Evolutionary conservation across 257 asterid species (phyloP).

Genomic region (Leonotis leonurus): DNA sequence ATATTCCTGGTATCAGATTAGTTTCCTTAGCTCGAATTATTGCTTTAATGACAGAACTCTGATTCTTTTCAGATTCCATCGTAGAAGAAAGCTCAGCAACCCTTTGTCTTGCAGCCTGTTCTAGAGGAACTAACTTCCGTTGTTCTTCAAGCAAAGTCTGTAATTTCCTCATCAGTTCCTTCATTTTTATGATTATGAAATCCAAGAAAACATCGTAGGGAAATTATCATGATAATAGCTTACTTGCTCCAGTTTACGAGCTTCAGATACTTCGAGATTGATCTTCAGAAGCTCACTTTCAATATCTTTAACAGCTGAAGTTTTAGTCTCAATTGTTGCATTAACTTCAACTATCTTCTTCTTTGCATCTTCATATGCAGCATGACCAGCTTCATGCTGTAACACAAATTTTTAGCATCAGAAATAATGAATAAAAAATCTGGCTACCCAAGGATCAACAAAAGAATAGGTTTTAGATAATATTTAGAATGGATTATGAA

Average conservation of each 20-base stretch:
- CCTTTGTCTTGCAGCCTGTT: constrained; percentile 83
- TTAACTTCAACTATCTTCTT: constrained; percentile 57
- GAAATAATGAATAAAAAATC: neutral
- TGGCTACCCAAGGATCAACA: neutral
- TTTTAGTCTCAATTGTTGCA: constrained; percentile 47
- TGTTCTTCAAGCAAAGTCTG: constrained; percentile 65
- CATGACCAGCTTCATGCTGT: constrained; percentile 78
- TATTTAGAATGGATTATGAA: neutral
- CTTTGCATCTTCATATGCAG: constrained; percentile 81
- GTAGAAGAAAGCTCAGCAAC: constrained; percentile 70
- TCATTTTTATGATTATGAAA: neutral
- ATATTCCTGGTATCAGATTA: constrained; percentile 73
- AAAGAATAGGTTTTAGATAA: neutral
- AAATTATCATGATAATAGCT: constrained; percentile 5
- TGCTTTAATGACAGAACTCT: constrained; percentile 82
- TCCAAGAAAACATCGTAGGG: neutral
- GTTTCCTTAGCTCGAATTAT: constrained; percentile 75
- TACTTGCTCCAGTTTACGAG: constrained; percentile 66
- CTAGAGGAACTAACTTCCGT: constrained; percentile 60
- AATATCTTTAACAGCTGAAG: constrained; percentile 33
- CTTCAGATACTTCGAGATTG: constrained; percentile 51
- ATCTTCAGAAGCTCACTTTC: constrained; percentile 47
- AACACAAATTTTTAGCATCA: constrained; percentile 10
- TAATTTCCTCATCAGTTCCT: constrained; percentile 14
- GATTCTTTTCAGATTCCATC: constrained; percentile 85